Evolutionary conservation across 1,139 yeast species (phyloP).

Genomic region (Taphrina pruni): DNA sequence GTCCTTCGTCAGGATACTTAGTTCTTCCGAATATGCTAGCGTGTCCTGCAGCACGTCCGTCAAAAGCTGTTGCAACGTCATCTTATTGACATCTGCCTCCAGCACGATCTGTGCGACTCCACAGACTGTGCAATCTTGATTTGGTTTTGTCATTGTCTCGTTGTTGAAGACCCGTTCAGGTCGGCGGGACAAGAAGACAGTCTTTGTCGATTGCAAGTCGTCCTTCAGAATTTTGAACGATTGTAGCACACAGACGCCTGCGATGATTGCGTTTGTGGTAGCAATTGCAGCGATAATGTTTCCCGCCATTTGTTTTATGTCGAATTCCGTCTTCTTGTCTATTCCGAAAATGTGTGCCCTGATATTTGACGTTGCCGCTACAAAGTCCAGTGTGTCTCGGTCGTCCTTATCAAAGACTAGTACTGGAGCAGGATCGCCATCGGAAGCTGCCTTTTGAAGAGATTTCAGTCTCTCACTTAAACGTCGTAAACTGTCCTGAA

Average conservation of each 20-base stretch:
- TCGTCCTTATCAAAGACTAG: slow-evolving; percentile 93
- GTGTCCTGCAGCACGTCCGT: slow-evolving; percentile 57
- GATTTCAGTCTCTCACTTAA: slow-evolving; percentile 56
- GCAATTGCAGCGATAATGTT: slow-evolving; percentile 98
- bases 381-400: slow-evolving; percentile 85
- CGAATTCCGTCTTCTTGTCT: slow-evolving; percentile 77
- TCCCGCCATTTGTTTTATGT: slow-evolving; percentile 92
- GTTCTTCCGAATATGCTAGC: slow-evolving; percentile 69
- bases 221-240: slow-evolving; percentile 62
- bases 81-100: slow-evolving; percentile 51
- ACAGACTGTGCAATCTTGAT: slow-evolving; percentile 74
- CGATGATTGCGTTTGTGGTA: slow-evolving; percentile 92
- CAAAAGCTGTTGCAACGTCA: slow-evolving; percentile 56
- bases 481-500: slow-evolving; percentile 55
- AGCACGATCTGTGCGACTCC: slow-evolving; percentile 64
- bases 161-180: slow-evolving; percentile 73
- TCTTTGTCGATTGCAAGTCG: slow-evolving; percentile 49
- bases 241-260: slow-evolving; percentile 82
- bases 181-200: slow-evolving; percentile 64
- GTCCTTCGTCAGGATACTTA: slow-evolving; percentile 67
- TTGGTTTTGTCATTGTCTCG: slow-evolving; percentile 66
- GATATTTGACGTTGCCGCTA: slow-evolving; percentile 83
- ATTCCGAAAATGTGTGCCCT: slow-evolving; percentile 77
- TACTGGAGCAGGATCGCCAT: slow-evolving; percentile 46
- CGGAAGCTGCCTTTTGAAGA: slow-evolving; percentile 55